Evolutionary conservation across 1,139 yeast species (phyloP).

Genomic region (Lodderomyces oxycetoniae): DNA sequence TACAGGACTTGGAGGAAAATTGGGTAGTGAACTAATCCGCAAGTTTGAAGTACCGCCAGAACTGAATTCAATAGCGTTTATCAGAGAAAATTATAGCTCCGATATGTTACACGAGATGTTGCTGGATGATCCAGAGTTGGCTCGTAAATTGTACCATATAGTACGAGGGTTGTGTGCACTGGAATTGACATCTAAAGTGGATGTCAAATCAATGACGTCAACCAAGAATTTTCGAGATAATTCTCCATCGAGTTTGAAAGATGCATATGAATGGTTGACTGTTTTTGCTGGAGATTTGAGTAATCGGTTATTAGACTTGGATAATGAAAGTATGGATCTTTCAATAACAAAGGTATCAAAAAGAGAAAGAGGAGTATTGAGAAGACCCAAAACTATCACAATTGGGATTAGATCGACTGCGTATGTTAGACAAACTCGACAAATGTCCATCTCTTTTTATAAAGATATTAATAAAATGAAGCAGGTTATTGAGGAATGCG

Average conservation of each 20-base stretch:
- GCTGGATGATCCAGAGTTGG: constrained; percentile 40
- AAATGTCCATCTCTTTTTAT: constrained; percentile 38
- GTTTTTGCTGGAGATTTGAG: constrained; percentile 80
- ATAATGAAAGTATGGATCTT: constrained; percentile 55
- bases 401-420: constrained; percentile 25
- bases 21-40: constrained; percentile 58
- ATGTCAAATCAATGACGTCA: constrained; percentile 83
- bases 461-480: constrained; percentile 39
- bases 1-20: constrained; percentile 89
- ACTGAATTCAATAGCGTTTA: constrained; percentile 37
- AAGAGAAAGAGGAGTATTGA: constrained; percentile 23
- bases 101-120: constrained; percentile 31
- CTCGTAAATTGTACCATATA: constrained; percentile 49
- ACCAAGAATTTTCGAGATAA: constrained; percentile 66
- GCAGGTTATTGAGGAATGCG: constrained; percentile 22
- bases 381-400: constrained; percentile 52
- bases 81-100: constrained; percentile 43
- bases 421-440: constrained; percentile 37
- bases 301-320: constrained; percentile 66
- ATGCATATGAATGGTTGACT: constrained; percentile 72
- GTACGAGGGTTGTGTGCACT: constrained; percentile 58
- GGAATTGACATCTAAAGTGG: constrained; percentile 54
- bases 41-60: constrained; percentile 41
- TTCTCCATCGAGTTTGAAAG: constrained; percentile 46
- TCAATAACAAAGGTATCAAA: constrained; percentile 22